phyloP scores from a whole-genome alignment of 306 rosid species.

The Pueraria montana region DNA sequence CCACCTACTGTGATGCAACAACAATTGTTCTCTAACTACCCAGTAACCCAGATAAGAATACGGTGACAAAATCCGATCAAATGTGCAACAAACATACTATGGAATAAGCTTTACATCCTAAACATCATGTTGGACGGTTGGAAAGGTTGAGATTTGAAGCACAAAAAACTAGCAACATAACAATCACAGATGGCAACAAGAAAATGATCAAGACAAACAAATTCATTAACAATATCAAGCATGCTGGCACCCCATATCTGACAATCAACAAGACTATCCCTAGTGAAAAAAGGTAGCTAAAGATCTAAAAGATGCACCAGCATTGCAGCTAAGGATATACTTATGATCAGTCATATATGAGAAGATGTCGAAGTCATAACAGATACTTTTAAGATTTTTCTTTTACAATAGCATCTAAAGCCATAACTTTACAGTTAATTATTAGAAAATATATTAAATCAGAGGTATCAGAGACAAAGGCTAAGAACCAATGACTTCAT shows the following conservation, averaged over 20 bases:
- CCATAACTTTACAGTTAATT: background rate
- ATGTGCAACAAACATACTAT: background rate
- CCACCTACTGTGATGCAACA: background rate
- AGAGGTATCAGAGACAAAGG: background rate
- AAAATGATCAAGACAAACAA: slow-evolving; percentile 23
- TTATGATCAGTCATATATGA: too few species aligned
- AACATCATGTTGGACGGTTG: background rate
- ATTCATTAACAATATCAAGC: too few species aligned
- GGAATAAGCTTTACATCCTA: background rate
- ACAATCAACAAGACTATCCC: too few species aligned
- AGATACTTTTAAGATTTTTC: too few species aligned
- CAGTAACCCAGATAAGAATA: background rate
- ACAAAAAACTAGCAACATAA: too few species aligned
- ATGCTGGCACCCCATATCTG: too few species aligned
- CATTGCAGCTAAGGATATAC: too few species aligned
- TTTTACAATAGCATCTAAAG: background rate
- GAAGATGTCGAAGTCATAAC: too few species aligned
- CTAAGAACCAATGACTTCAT: slow-evolving; percentile 30
- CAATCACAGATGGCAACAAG: background rate
- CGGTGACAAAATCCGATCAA: background rate
- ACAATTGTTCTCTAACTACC: background rate
- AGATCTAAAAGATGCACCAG: too few species aligned
- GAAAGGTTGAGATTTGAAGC: background rate
- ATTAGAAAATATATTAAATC: background rate
- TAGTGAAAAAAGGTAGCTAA: too few species aligned